Evolutionary conservation across 768 basidiomycete species (phyloP), one percentile per base, ranked within the genome.

Genomic region (Chalciporus chontae): DNA sequence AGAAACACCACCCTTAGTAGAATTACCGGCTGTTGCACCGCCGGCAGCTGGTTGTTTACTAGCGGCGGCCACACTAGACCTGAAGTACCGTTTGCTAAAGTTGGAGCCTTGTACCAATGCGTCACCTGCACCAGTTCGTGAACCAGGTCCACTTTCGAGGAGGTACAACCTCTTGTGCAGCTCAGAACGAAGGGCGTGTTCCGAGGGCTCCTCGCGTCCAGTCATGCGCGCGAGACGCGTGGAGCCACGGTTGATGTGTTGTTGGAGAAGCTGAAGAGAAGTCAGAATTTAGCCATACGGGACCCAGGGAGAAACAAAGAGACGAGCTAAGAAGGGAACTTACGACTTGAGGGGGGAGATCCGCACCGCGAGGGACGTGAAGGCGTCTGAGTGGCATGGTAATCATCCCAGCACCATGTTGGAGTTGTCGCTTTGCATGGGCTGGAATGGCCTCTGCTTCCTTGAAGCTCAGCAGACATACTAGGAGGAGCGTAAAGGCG

Each of bases 201-300:
- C 70, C 18, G 77, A 71, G 6, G 83, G 84, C 8, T 62, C 74
- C 18, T 69, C 68, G 34, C 77, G 78, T 13, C 84, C 80, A 4
- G 79, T 79, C 81, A 90, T 85, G 43, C 77, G 81, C 8, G 87
- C 85, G 44, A 82, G 75, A 45, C 87, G 84, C 49, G 73, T 76
- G 47, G 78, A 69, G 45, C 77, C 74, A 43, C 80, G 82, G 66
- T 88, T 90, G 53, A 85, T 77, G 58, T 83, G 75, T 66, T 85
- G 87, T 65, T 89, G 86, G 29, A 83, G 67, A 40, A 77, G 65
- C 88, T 90, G 21, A 23, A 29, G 18, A 41, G 18, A 41, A 38
- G 36, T 26, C 23, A 29, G 27, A 39, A 24, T 38, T 14, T 15
- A 51, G 29, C 45, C 24, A 34, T 17, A 40, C 13, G 13, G 17